Percentiles rank a stretch among this genome's conserved stretches.
Conservation (phyloP, 2,329 filamentous ascomycete genomes). For the Ascochyta fabae region DNA sequence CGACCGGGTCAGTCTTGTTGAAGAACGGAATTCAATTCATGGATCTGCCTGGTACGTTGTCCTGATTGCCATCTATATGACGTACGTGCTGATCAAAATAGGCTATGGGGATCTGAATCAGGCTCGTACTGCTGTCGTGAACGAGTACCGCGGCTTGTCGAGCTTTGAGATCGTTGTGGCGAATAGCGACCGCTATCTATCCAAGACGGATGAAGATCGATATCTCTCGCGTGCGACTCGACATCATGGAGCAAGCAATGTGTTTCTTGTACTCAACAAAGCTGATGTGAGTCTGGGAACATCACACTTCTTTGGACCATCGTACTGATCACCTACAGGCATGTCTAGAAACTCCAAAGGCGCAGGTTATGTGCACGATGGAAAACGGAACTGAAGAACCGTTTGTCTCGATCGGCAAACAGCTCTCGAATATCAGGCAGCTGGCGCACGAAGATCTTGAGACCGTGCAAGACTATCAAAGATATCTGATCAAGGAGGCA, state of each 20-base stretch:
- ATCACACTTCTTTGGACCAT: too few relatives aligned
- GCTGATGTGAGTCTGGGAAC: conserved; percentile 13
- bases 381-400: background rate
- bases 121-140: conserved; percentile 15
- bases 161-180: conserved; percentile 20
- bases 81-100: conserved; percentile 1
- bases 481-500: background rate
- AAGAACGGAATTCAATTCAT: conserved; percentile 10
- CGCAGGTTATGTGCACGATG: background rate
- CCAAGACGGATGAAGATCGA: background rate
- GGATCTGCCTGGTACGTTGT: conserved; percentile 18
- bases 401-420: background rate
- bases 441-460: too few relatives aligned
- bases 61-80: too few relatives aligned
- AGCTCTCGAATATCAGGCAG: background rate
- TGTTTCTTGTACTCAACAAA: conserved; percentile 21
- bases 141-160: conserved; percentile 13
- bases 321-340: background rate
- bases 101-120: conserved; percentile 26
- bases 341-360: background rate
- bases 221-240: background rate
- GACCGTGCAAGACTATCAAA: too few relatives aligned
- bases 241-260: conserved; percentile 5
- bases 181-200: conserved; percentile 5
- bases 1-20: conserved; percentile 16